phyloP scores from a whole-genome alignment of 768 basidiomycete species.

The Lepiota brunneoincarnata region DNA sequence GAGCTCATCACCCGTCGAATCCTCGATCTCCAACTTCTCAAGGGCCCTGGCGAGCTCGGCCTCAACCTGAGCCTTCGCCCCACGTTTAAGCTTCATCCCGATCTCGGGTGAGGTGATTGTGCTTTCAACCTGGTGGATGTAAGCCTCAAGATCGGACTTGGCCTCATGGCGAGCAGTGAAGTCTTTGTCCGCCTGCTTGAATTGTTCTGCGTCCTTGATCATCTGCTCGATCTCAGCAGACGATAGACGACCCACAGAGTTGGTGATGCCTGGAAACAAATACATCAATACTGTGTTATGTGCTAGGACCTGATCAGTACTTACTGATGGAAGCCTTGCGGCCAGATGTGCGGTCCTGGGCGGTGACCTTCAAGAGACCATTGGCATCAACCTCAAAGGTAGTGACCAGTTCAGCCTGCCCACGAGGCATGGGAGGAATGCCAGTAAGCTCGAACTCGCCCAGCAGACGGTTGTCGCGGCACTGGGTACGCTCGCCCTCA shows the following conservation, averaged over 20 bases:
- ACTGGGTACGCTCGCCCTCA: slow-evolving; percentile 99
- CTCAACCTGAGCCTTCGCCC: slow-evolving; percentile 93
- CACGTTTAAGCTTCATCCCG: slow-evolving; percentile 98
- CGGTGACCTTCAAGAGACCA: slow-evolving; percentile 98
- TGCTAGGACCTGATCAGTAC: slow-evolving; percentile 23
- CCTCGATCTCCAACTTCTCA: slow-evolving; percentile 98
- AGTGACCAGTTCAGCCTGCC: slow-evolving; percentile 98
- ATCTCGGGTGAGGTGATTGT: slow-evolving; percentile 97
- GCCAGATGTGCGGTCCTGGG: slow-evolving; percentile 96
- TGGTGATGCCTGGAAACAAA: slow-evolving; percentile 75
- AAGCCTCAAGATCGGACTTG: slow-evolving; percentile 96
- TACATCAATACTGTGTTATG: slow-evolving; percentile 7
- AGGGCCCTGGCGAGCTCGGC: slow-evolving; percentile 96
- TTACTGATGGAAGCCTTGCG: slow-evolving; percentile 97
- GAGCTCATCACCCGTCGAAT: slow-evolving; percentile 90
- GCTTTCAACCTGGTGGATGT: slow-evolving; percentile 94
- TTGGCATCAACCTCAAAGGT: slow-evolving; percentile 99
- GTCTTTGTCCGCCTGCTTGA: slow-evolving; percentile 95
- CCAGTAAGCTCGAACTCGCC: slow-evolving; percentile 99
- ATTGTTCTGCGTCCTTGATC: slow-evolving; percentile 99
- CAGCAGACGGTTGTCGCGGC: slow-evolving; percentile 98
- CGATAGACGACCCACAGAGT: slow-evolving; percentile 98
- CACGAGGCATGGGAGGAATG: slow-evolving; percentile 98
- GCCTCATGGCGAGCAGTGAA: slow-evolving; percentile 98
- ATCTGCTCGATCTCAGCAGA: slow-evolving; percentile 98